Conservation (phyloP, 2,329 filamentous ascomycete species). For the Colletotrichum incanum region DNA sequence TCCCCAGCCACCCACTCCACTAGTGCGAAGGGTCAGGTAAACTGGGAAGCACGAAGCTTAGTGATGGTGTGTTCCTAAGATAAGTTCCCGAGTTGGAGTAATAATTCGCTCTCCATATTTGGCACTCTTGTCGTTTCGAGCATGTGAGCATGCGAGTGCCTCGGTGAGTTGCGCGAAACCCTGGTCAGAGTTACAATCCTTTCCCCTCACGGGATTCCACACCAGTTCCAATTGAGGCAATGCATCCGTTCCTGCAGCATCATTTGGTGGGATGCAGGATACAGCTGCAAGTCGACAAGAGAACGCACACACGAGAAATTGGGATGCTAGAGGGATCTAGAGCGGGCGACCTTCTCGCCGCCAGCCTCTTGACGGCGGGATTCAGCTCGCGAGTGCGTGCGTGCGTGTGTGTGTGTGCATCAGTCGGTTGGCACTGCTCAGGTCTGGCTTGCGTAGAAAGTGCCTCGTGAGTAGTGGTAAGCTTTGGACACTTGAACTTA, state of each 20-base stretch:
- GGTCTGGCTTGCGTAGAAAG: conserved; percentile 18
- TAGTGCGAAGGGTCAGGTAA: conserved; percentile 17
- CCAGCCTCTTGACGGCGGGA: neutral
- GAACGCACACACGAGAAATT: neutral
- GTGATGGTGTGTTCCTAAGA: conserved; percentile 1
- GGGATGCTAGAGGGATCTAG: neutral
- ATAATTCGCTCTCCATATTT: neutral
- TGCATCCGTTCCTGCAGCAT: conserved; percentile 31
- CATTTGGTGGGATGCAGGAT: conserved; percentile 22
- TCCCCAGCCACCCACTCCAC: conserved; percentile 15
- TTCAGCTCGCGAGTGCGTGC: neutral
- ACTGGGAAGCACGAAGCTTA: neutral
- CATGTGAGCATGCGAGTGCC: conserved; percentile 37
- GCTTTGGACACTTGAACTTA: conserved; percentile 4
- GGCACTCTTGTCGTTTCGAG: neutral
- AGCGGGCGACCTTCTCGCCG: neutral
- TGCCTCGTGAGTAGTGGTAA: neutral
- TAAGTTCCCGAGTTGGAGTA: conserved; percentile 1
- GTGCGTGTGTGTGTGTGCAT: neutral
- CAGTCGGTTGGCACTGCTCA: neutral
- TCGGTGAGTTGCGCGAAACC: conserved; percentile 31
- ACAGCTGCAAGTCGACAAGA: conserved; percentile 4
- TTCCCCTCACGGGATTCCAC: conserved; percentile 22
- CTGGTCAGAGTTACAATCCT: conserved; percentile 7
- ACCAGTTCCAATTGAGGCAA: conserved; percentile 19